phyloP scores from a whole-genome alignment of 768 basidiomycete genomes.

The Boletus reticuloceps region DNA sequence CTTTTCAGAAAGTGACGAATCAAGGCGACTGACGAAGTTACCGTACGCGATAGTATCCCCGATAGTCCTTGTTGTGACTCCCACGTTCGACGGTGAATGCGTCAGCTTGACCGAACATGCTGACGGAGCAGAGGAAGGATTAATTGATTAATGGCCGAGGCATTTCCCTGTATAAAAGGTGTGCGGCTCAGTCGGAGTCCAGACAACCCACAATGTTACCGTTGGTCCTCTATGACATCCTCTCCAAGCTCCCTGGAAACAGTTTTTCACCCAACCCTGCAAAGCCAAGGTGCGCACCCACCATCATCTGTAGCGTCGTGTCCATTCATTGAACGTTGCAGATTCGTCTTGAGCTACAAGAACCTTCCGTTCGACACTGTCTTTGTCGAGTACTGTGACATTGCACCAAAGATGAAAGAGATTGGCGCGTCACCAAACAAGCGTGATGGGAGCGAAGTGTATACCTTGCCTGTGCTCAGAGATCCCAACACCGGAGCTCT shows the following conservation, averaged over 20 bases:
- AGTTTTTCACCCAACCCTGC: slow-evolving; percentile 38
- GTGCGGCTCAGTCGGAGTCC: background rate
- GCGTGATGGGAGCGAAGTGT: slow-evolving; percentile 18
- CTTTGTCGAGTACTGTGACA: slow-evolving; percentile 36
- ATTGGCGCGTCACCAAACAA: slow-evolving; percentile 26
- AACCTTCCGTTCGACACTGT: slow-evolving; percentile 32
- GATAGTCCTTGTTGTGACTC: too few species aligned
- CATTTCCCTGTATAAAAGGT: background rate
- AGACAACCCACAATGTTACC: slow-evolving; percentile 18
- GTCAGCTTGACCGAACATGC: background rate
- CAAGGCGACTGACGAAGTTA: too few species aligned
- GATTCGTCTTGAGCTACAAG: slow-evolving; percentile 33
- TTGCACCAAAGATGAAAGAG: slow-evolving; percentile 21
- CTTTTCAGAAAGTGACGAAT: too few species aligned
- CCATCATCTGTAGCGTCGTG: background rate
- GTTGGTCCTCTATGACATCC: slow-evolving; percentile 37
- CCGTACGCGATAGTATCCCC: too few species aligned
- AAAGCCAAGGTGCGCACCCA: slow-evolving; percentile 32
- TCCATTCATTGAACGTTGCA: slow-evolving; percentile 1
- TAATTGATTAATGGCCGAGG: too few species aligned
- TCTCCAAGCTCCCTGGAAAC: slow-evolving; percentile 29
- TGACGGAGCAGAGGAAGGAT: background rate
- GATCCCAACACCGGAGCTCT: slow-evolving; percentile 30
- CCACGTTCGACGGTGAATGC: too few species aligned
- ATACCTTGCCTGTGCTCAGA: slow-evolving; percentile 34